These are phyloP conservation scores for Aspergillus tamarii DNA, from an alignment of 2,329 filamentous ascomycete species.

Conservation along the genomic window DNA sequence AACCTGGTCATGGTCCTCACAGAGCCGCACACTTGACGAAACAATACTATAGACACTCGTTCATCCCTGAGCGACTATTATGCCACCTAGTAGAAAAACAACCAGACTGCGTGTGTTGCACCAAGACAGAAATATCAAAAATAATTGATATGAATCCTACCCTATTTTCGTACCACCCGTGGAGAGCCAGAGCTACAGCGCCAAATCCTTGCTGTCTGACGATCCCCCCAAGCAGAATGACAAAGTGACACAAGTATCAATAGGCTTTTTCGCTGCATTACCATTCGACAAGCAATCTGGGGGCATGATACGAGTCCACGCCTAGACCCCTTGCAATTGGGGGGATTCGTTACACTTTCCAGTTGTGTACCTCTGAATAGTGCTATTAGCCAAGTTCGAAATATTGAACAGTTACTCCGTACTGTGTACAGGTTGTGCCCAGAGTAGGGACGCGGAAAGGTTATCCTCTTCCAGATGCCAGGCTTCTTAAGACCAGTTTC, in stretches of 20 bases:
- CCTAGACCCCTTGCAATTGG: slow-evolving; percentile 2
- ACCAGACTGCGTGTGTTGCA: neutral
- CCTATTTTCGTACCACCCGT: too few relatives aligned
- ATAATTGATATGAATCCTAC: neutral
- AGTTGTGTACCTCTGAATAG: neutral
- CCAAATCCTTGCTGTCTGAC: neutral
- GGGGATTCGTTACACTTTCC: neutral
- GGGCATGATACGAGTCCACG: slow-evolving; percentile 7
- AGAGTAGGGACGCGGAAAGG: neutral
- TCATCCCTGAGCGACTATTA: neutral
- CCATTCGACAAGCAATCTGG: slow-evolving; percentile 10
- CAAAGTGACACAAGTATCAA: slow-evolving; percentile 11
- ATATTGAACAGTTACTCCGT: neutral
- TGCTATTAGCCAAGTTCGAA: neutral
- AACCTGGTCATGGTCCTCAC: neutral
- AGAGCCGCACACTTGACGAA: neutral
- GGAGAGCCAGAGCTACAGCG: neutral
- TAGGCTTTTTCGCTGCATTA: neutral
- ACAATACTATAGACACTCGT: neutral
- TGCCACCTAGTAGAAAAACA: neutral
- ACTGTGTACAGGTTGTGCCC: neutral
- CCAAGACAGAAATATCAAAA: neutral
- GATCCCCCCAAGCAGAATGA: neutral
- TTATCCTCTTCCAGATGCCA: neutral
- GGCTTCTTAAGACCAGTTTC: neutral